phyloP scores from a whole-genome alignment of 805 yeast species.

The Cyberlindnera maritima region DNA sequence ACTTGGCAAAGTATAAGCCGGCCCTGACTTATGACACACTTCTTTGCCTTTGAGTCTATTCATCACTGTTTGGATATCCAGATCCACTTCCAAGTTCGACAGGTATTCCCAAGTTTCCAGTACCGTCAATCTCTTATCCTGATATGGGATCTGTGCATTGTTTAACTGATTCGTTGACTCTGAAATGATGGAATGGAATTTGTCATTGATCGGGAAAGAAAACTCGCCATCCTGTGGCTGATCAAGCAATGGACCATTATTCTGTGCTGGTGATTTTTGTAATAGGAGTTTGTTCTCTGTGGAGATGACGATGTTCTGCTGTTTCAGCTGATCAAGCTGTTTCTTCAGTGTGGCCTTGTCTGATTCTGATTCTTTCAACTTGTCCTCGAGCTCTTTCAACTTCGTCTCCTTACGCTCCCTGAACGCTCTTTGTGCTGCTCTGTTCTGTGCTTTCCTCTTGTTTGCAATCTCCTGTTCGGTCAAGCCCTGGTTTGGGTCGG shows the following conservation, averaged over 20 bases:
- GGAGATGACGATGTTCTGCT: conserved; percentile 52
- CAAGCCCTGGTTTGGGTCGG: conserved; percentile 5
- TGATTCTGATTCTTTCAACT: conserved; percentile 54
- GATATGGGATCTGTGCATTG: conserved; percentile 24
- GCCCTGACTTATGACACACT: conserved; percentile 78
- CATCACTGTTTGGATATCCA: conserved; percentile 57
- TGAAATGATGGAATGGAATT: conserved; percentile 9
- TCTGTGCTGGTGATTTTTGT: conserved; percentile 28
- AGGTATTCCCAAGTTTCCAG: conserved; percentile 86
- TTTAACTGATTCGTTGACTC: conserved; percentile 21
- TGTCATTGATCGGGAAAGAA: conserved; percentile 30
- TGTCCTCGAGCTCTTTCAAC: conserved; percentile 62
- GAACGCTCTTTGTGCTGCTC: conserved; percentile 88
- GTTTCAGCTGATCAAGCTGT: conserved; percentile 49
- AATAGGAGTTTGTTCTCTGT: conserved; percentile 61
- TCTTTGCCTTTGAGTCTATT: conserved; percentile 60
- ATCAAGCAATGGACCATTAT: too few relatives aligned
- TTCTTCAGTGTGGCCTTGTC: conserved; percentile 45
- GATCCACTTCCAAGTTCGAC: conserved; percentile 48
- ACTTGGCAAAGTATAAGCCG: conserved; percentile 50
- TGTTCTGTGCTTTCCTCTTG: conserved; percentile 72
- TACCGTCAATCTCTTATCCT: conserved; percentile 54
- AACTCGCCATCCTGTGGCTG: conserved; percentile 16
- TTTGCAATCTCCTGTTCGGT: conserved; percentile 41
- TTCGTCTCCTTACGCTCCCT: conserved; percentile 76